Evolutionary conservation across 495 filamentous ascomycete genomes (phyloP), one percentile per base, ranked within the genome.

Genomic region (Hyaloscypha bicolor): DNA sequence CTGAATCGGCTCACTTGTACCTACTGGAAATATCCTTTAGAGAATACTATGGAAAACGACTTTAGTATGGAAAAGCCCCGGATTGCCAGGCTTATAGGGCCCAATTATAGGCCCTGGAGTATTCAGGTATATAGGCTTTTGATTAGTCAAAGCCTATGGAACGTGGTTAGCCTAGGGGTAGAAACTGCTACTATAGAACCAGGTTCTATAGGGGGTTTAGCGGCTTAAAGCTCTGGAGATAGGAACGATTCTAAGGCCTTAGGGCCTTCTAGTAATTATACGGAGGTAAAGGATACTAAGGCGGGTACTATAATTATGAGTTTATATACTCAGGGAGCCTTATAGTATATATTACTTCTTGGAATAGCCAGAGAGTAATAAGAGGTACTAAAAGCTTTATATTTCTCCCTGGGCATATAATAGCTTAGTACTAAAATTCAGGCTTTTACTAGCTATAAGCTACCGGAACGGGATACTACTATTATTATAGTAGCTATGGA

Each of bases 251-350:
- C 51, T 53, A 53, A 53, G 51, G 51, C 51, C 51, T 19, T 14
- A 6, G 51, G 6, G 51, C 51, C 51, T 53, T 37, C 33, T 5
- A 19, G 4, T 4, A 14, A 53, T 53, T 11, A 30, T 39, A 61
- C 30, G 9, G 59, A 6, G n/a, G 30, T 61, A 37, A 35, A 29
- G 37, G 59, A 61, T n/a, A 30, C 59, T 61, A 61, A 61, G 32
- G 59, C 59, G 16, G n/a, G 30, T 19, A 61, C 59, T 33, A 35
- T 61, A 39, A 61, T 61, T 42, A 61, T 61, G 59, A 30, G 32
- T 6, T 22, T 61, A 61, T 61, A 30, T 45, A 22, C 32, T 16
- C 33, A 35, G 30, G n/a, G n/a, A n/a, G n/a, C n/a, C n/a, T n/a
- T n/a, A n/a, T n/a, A n/a, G n/a, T n/a, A n/a, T n/a, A n/a, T 42